Base-by-base conservation (phyloP, 2,329 filamentous ascomycete genomes). In the Dactylellina sp. region DNA sequence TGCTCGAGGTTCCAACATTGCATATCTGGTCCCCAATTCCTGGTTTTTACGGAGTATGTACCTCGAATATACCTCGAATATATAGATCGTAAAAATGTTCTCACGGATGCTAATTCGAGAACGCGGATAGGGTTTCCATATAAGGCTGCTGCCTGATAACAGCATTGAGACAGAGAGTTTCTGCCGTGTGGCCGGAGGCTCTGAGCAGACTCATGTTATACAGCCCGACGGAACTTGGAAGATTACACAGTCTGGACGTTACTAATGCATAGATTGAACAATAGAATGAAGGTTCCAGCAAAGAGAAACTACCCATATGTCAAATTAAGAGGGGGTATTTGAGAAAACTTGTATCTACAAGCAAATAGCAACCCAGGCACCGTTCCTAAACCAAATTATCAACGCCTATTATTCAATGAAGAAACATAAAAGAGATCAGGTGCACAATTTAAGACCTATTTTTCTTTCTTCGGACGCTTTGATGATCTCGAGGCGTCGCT, bases 391-490 rank as follows among this genome's bases (percentile, higher is more conserved):
- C 32, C n/a, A n/a, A 18, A 9, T 28, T 7, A 11, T 55, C 9
- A 55, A 55, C 53, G 53, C 53, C 53, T 2, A 7, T 14, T 11
- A 44, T 20, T 37, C n/a, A 18, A 32, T 20, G 22, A 32, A 32
- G 18, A 28, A 22, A 42, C 37, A 25, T 28, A n/a, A 16, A 32
- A 32, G n/a, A 57, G 7, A 32, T 24, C 20, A 7, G 24, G 9
- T 9, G 32, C 14, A 7, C 1, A 49, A 40, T 37, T 18, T n/a
- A 62, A 28, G 2, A 2, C 18, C 55, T 50, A 75, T 61, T 75
- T 75, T 11, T 75, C 71, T 24, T 75, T 75, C 62, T 75, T 75
- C 2, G 71, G 71, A 3, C 63, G 61, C 55, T 75, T 66, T 16
- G 71, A 66, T 4, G 71, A 66, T 40, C 63, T 66, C 39, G 71